Evolutionary conservation across 2,329 filamentous ascomycete genomes (phyloP), one percentile per base, ranked within the genome.

Genomic region (Talaromyces islandicus): DNA sequence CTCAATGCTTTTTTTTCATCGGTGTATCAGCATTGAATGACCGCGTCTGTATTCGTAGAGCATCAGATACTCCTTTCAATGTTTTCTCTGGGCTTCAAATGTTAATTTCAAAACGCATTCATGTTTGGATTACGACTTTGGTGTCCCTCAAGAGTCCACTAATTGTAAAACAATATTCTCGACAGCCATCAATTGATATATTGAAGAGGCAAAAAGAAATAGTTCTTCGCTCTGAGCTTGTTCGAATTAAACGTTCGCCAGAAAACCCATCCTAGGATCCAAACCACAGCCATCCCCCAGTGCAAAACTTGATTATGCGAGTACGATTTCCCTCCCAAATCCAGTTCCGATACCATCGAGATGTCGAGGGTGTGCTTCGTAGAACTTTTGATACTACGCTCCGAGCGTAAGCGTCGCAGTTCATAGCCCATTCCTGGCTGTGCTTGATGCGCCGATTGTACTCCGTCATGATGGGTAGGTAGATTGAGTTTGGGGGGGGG

Each of bases 341-440:
- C 69, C 73, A 77, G 30, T 60, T 70, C 64, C 73, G 72, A 27
- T 66, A 69, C 77, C 79, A 80, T 52, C 78, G 71, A 68, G 75
- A 77, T n/a, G 73, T 73, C 4, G 73, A 73, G 19, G 43, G 24
- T 48, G 75, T 71, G 41, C 74, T 79, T 68, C 69, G 74, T 54
- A 85, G 67, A 11, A 86, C 75, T 65, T 84, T 78, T 9, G 70
- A 70, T 5, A 85, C 84, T 3, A 86, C 84, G 41, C 77, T 79
- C 58, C 73, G 71, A 17, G 84, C 84, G 70, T 86, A 87, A 25
- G 71, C 70, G 51, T 80, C 75, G 52, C 79, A 79, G 29, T 80
- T 73, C 76, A 85, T 83, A 24, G 79, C 76, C 11, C 74, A 74
- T 32, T 81, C 75, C 67, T 86, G 83, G 64, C 80, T 83, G 65